phyloP scores from a whole-genome alignment of 371 early-diverging fungal genomes.

The Fennellomyces sp. region DNA sequence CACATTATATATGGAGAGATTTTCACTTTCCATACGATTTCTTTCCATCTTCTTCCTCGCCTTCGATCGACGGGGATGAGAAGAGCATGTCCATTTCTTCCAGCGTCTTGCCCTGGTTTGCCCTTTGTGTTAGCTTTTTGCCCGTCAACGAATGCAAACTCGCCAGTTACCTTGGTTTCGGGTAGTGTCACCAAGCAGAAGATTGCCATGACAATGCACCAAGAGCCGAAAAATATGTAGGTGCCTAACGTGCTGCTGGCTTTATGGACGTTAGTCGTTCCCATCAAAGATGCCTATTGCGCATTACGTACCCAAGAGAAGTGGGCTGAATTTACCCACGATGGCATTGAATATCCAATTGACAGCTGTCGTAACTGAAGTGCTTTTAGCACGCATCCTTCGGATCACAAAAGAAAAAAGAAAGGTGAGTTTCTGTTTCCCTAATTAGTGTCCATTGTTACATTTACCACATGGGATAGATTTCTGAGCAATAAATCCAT shows the following conservation, averaged over 20 bases:
- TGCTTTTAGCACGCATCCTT: constrained; percentile 51
- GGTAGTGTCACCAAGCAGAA: constrained; percentile 25
- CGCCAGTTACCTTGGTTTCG: constrained; percentile 30
- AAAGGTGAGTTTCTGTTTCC: no score
- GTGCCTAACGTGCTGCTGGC: constrained; percentile 36
- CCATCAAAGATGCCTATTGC: background rate
- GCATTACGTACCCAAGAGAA: constrained; percentile 18
- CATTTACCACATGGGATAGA: constrained; percentile 46
- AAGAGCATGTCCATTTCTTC: constrained; percentile 34
- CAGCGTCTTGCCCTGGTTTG: constrained; percentile 26
- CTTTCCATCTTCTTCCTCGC: background rate
- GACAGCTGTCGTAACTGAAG: constrained; percentile 63
- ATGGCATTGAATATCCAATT: constrained; percentile 62
- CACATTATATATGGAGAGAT: no score
- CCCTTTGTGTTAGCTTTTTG: background rate
- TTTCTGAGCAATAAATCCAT: constrained; percentile 61
- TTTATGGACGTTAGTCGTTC: background rate
- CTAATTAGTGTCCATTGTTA: background rate
- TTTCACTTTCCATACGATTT: background rate
- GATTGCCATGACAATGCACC: constrained; percentile 23
- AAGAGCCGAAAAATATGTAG: constrained; percentile 46
- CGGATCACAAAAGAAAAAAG: background rate
- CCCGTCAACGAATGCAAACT: background rate
- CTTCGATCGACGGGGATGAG: background rate
- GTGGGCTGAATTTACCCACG: constrained; percentile 36